These are phyloP conservation scores for Solanum clarkiae DNA, from an alignment of 257 asterid genomes.

Conservation along the genomic window DNA sequence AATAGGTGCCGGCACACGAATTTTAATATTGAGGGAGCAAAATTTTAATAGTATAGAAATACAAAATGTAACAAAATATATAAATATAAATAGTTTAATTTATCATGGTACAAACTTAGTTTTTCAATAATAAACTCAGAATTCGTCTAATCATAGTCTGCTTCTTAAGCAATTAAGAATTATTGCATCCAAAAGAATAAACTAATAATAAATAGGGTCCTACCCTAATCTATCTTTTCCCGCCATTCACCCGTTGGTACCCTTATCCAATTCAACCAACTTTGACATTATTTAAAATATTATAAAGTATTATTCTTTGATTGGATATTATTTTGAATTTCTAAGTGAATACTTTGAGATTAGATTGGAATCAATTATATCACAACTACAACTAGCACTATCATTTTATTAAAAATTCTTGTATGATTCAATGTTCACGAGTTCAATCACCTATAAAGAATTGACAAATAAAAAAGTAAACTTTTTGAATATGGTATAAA, in stretches of 20 bases:
- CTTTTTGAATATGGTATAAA: background rate
- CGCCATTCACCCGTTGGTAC: background rate
- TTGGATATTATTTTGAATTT: background rate
- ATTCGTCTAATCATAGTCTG: background rate
- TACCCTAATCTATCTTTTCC: background rate
- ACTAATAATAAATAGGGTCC: background rate
- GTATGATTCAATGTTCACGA: background rate
- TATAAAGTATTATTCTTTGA: background rate
- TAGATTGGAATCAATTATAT: background rate
- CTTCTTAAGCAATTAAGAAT: background rate
- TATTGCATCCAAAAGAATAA: background rate
- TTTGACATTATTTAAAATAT: background rate
- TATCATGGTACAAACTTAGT: accelerated
- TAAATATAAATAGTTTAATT: too few species aligned
- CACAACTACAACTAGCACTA: background rate
- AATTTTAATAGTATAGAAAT: too few species aligned
- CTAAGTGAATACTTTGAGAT: background rate
- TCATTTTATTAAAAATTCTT: background rate
- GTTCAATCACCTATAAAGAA: background rate
- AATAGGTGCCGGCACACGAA: too few species aligned
- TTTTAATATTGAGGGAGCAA: too few species aligned
- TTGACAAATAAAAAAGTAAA: background rate
- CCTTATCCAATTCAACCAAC: background rate
- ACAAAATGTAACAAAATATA: too few species aligned
- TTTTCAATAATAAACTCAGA: background rate